Evolutionary conservation across 2,329 filamentous ascomycete species (phyloP).

Genomic region (Cladosporium sp.): DNA sequence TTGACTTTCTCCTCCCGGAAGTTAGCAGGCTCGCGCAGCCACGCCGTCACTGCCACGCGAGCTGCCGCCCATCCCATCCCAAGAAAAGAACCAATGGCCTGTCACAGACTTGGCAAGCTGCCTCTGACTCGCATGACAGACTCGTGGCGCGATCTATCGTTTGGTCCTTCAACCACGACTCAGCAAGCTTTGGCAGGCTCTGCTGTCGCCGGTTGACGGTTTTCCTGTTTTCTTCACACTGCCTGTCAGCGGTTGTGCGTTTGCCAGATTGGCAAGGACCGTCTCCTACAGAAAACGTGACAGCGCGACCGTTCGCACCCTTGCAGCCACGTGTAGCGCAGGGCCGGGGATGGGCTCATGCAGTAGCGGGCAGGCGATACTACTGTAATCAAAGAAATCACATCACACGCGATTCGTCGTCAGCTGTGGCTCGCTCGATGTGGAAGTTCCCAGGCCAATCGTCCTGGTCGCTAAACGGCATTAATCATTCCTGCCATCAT

Average conservation of each 20-base stretch:
- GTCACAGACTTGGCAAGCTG: not conserved
- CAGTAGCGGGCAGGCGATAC: not conserved
- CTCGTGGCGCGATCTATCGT: constrained; percentile 10
- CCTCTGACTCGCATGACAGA: not conserved
- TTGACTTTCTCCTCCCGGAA: not conserved
- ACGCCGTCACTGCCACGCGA: constrained; percentile 10
- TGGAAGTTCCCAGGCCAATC: not conserved
- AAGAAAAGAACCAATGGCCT: not conserved
- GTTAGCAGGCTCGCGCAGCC: not conserved
- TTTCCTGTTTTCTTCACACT: not conserved
- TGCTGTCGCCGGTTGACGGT: not conserved
- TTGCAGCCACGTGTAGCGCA: constrained; percentile 10
- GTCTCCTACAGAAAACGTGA: not conserved
- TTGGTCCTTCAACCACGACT: not conserved
- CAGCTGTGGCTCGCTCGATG: not conserved
- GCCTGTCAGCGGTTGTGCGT: not conserved
- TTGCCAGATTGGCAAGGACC: not conserved
- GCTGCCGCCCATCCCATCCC: not conserved
- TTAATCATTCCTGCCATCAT: too few relatives aligned
- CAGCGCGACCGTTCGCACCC: not conserved
- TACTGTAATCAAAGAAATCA: constrained; percentile 4
- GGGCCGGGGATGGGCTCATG: not conserved
- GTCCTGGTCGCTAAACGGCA: too few relatives aligned
- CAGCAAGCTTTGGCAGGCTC: not conserved
- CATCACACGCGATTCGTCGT: constrained; percentile 6